Evolutionary conservation across 371 early-diverging fungal genomes (phyloP), one percentile per base, ranked within the genome.

Genomic region (Circinella umbellata): DNA sequence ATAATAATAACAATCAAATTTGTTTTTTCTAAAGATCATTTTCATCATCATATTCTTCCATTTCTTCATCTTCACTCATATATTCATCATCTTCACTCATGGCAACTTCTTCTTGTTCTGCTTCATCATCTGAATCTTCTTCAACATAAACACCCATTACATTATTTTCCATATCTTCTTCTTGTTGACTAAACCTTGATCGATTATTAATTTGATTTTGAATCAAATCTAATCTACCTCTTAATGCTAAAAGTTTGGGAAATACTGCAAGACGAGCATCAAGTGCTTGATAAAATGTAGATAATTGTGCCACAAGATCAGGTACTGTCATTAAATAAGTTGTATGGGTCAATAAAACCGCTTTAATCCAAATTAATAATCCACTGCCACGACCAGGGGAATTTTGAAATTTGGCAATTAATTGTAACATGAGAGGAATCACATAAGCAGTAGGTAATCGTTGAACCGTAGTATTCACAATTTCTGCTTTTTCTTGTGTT

Each of bases 221-320:
- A 3, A 93, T 88, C 75, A 95, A 74, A 68, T 95, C 95, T 35
- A 95, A 80, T 34, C 94, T 87, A n/a, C 95, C 95, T 51, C 84
- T 78, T 55, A 95, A 76, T 63, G 86, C 83, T 37, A 90, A 74
- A 62, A 95, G 76, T 68, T 90, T 89, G 14, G 85, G 80, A 72
- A 89, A 90, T 15, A 86, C 86, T 15, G 75, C 70, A 3, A 86
- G 78, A 64, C 94, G 90, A 0, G 86, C 69, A 70, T 91, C 91
- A 20, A 95, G 71, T 6, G 90, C 88, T 70, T 88, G 88, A 77
- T 95, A 91, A 69, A 95, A 88, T 66, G 82, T 76, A 15, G 89
- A 81, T 15, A 95, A 79, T 69, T 89, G 87, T 61, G 76, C 74
- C 17, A 89, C 86, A 66, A 93, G 72, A 62, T 89, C 83, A 20